Evolutionary conservation across 345 rosid genomes (phyloP), one percentile per base, ranked within the genome.

Genomic region (Ceriops decandra): DNA sequence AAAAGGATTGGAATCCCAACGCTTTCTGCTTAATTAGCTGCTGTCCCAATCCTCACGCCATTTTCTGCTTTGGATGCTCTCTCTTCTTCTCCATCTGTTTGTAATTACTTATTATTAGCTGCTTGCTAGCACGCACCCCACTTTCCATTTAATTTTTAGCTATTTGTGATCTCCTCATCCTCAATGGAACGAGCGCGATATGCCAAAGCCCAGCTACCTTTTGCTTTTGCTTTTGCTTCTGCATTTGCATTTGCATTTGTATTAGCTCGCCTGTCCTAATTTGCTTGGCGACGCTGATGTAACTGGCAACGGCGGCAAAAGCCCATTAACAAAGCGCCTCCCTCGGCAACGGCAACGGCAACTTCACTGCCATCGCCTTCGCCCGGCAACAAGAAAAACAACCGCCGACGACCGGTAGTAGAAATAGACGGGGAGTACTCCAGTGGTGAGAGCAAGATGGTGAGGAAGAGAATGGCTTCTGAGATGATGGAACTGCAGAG

Each of bases 401-500:
- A 49, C 68, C 52, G 5, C 67, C 60, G 46, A 63, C 62, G 52
- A 4, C 21, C n/a, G 5, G 4, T 20, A 24, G 6, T 11, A 10
- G 35, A 5, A 3, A 20, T 30, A 32, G 4, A 7, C 30, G 53
- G 13, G 13, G 3, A 52, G 52, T 53, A 22, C n/a, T 16, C 26
- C 26, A 31, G 63, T 1, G 21, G 65, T 66, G 42, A 42, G 49
- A 42, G 13, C 49, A 84, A 74, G 77, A 84, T 86, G 95, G 82
- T 79, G 77, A 81, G 97, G 69, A 93, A 95, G 78, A 78, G 99
- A 70, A 76, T 86, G 88, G 97, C 96, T 35, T 84, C 96, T 0
- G 99, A 95, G 78, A 82, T 90, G 88, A 83, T 83, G 65, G 69
- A 74, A 54, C 64, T 69, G 60, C 79, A 59, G 42, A 67, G 69